phyloP scores from a whole-genome alignment of 2,329 filamentous ascomycete species.

The Emydomyces testavorans region DNA sequence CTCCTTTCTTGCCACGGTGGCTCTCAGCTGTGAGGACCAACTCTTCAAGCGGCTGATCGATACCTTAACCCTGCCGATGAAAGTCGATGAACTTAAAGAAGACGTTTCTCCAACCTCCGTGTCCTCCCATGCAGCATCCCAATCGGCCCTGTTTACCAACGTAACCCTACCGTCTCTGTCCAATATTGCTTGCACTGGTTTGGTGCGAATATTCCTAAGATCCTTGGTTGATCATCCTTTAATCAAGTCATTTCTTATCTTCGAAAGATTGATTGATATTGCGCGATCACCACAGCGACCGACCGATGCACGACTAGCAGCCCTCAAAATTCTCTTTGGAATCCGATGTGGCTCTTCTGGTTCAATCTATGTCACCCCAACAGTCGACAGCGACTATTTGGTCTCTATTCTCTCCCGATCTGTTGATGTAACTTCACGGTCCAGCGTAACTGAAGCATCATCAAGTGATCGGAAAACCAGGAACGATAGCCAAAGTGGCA shows the following conservation, averaged over 20 bases:
- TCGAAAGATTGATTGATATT: constrained; percentile 53
- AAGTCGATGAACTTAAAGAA: constrained; percentile 24
- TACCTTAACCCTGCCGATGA: constrained; percentile 29
- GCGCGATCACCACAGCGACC: constrained; percentile 50
- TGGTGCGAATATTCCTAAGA: constrained; percentile 65
- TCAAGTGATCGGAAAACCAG: constrained; percentile 27
- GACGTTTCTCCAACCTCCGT: constrained; percentile 29
- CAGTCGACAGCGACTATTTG: constrained; percentile 61
- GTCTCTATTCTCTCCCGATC: constrained; percentile 61
- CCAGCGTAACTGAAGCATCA: constrained; percentile 35
- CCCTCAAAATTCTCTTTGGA: constrained; percentile 69
- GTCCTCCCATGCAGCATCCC: constrained; percentile 27
- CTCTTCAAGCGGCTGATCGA: constrained; percentile 27
- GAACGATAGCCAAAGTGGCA: constrained; percentile 27
- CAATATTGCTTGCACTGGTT: constrained; percentile 59
- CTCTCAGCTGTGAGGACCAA: constrained; percentile 23
- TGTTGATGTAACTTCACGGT: constrained; percentile 39
- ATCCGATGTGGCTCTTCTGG: constrained; percentile 72
- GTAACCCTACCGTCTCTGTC: constrained; percentile 27
- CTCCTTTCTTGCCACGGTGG: constrained; percentile 29
- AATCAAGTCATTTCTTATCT: constrained; percentile 52
- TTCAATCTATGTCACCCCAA: constrained; percentile 58
- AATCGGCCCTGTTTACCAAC: constrained; percentile 24
- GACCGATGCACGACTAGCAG: constrained; percentile 58
- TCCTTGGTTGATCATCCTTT: constrained; percentile 53